These are phyloP conservation scores for Pterocarpus santalinus DNA, from an alignment of 306 rosid genomes.

Conservation along the genomic window DNA sequence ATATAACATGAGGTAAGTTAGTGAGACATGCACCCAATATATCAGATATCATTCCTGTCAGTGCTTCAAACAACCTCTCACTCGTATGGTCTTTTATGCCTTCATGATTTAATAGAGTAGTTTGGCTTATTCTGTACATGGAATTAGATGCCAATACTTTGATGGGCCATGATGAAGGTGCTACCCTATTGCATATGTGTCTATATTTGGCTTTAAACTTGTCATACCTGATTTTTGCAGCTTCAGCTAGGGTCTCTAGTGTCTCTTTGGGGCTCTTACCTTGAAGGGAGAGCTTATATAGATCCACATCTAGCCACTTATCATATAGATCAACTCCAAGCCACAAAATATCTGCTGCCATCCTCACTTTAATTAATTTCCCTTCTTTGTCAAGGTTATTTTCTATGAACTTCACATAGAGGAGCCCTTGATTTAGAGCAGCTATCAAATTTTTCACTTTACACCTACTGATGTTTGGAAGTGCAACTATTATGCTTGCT, in stretches of 20 bases:
- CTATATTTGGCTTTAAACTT: slow-evolving; percentile 45
- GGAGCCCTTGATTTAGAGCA: slow-evolving; percentile 67
- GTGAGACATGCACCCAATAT: slow-evolving; percentile 78
- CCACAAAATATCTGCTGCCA: slow-evolving; percentile 74
- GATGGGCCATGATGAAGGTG: slow-evolving; percentile 73
- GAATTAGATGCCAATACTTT: slow-evolving; percentile 69
- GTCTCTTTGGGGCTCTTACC: slow-evolving; percentile 57
- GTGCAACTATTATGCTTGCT: slow-evolving; percentile 67
- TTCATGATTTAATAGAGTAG: slow-evolving; percentile 56
- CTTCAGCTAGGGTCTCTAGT: slow-evolving; percentile 60
- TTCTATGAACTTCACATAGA: slow-evolving; percentile 63
- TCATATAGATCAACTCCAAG: slow-evolving; percentile 73
- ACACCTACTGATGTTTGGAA: slow-evolving; percentile 58
- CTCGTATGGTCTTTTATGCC: slow-evolving; percentile 26
- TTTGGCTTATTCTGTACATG: slow-evolving; percentile 81
- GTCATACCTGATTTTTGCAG: slow-evolving; percentile 62
- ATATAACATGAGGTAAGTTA: slow-evolving; percentile 64
- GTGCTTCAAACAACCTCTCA: slow-evolving; percentile 57
- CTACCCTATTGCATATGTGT: slow-evolving; percentile 48
- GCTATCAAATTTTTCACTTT: slow-evolving; percentile 51
- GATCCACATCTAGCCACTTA: slow-evolving; percentile 79
- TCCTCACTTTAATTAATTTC: slow-evolving; percentile 54
- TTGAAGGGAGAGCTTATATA: slow-evolving; percentile 61
- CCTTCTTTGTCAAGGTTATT: slow-evolving; percentile 58
- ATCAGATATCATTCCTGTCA: slow-evolving; percentile 64